Base-by-base conservation (phyloP, 352 stramenopile genomes). In the Globisporangium paddicum region DNA sequence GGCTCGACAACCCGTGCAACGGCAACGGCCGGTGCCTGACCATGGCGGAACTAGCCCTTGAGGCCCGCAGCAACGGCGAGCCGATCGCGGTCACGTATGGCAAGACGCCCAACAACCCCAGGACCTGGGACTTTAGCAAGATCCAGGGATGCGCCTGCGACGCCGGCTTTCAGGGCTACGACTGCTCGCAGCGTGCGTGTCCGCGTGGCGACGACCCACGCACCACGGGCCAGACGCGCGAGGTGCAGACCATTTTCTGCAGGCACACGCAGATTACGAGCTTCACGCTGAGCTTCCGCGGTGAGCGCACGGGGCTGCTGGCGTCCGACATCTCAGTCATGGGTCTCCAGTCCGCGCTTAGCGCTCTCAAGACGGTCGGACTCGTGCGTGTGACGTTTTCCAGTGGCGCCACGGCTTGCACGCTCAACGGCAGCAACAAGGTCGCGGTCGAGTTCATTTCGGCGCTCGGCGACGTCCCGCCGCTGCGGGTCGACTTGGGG, bases 71-170 rank as follows among this genome's bases (percentile, higher is more conserved):
- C 57, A 79, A 89, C 37, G 81, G 78, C 23, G 77, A 89, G 10
- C 80, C 77, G 1, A 44, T 83, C 5, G 58, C 62, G 30, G 61
- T 83, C 56, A 79, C 73, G n/a, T 93, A 90, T 62, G 79, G 83
- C 32, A 60, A 55, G 10, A 83, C 70, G n/a, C 81, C 81, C 21
- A 91, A 91, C 66, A 74, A 79, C 45, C 77, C 81, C 0, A 65
- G 62, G 42, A 88, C 78, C 6, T 97, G 90, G 90, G 90, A 97
- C 61, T 79, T 79, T 19, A 78, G 92, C 69, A 91, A 91, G 58
- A 90, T 97, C 42, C 69, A 90, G n/a, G 89, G 84, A 26, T 97
- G 90, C 68, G 28, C 86, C 26, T 97, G 90, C 68, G 89, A 97
- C 63, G 51, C 58, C 11, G 89, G 87, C 6, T 97, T 84, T 38